Conservation (phyloP, 2,329 filamentous ascomycete genomes). For the Alternaria atra region DNA sequence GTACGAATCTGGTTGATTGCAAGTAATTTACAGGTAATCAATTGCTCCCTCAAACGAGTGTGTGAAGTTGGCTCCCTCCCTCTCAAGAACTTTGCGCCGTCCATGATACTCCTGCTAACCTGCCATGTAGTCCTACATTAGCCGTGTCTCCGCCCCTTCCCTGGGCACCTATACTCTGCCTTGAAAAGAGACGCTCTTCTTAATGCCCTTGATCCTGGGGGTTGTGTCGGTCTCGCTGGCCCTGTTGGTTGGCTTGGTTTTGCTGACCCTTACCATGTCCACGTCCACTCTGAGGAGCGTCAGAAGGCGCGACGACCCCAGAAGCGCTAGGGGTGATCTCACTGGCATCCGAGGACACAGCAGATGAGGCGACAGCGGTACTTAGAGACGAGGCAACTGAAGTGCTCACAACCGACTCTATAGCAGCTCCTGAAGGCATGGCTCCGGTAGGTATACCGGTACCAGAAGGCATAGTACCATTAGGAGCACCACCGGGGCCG, state of each 20-base stretch:
- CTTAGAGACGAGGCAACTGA: not conserved
- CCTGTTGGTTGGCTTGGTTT: not conserved
- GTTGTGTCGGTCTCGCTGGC: not conserved
- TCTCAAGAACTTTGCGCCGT: not conserved
- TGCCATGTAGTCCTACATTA: not conserved
- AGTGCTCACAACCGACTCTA: slow-evolving; percentile 3
- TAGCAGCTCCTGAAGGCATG: not conserved
- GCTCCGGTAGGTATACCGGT: slow-evolving; percentile 26
- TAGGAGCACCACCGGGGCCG: not conserved
- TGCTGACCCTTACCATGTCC: not conserved
- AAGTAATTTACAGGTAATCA: slow-evolving; percentile 26
- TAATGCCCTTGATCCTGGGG: not conserved
- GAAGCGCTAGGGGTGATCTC: slow-evolving; percentile 1
- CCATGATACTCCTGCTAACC: not conserved
- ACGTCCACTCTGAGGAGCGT: slow-evolving; percentile 7
- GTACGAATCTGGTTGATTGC: not conserved
- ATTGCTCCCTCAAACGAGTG: slow-evolving; percentile 25
- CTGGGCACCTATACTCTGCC: slow-evolving; percentile 5
- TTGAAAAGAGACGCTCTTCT: not conserved
- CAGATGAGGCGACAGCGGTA: not conserved
- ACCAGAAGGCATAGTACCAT: slow-evolving; percentile 6
- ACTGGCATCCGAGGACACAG: not conserved
- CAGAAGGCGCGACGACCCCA: slow-evolving; percentile 9
- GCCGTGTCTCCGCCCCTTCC: not conserved
- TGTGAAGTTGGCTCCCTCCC: slow-evolving; percentile 23